Base-by-base conservation (phyloP, 176 grass and related monocot species). In the Elaeis guineensis region DNA sequence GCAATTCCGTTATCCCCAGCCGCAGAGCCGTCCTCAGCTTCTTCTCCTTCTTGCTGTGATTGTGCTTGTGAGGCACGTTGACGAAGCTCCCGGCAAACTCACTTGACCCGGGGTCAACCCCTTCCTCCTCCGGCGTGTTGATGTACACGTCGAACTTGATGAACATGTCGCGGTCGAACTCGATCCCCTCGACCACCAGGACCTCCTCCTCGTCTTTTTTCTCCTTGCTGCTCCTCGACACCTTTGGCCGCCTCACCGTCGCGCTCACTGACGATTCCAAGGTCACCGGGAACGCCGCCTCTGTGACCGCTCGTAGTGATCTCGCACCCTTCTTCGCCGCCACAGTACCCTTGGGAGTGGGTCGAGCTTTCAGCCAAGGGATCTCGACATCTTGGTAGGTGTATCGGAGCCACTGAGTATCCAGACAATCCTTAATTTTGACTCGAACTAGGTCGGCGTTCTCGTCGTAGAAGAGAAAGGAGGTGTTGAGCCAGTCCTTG, bases 401-500 rank as follows among this genome's bases (percentile, higher is more conserved):
- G 62, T 75, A 89, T 9, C 76, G 71, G 55, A 89, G 20, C 15
- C 57, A 61, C 32, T 75, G 50, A 0, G 61, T 9, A 58, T 80
- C 70, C 22, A 89, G 55, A 55, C 76, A 70, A 74, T 89, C 85
- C 22, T 81, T 87, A 17, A 89, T 52, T 51, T 74, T 76, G 67
- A 73, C 82, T 26, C 79, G 72, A 22, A 95, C 82, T 4, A 63
- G 63, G 55, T 87, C 82, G 0, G 82, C 82, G 1, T 95, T 81
- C 82, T 95, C 85, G 72, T 95, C 82, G 69, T 95, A 95, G 85
- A 95, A 95, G 17, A 76, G 63, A 77, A 95, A 95, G 63, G 1
- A 29, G 20, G 90, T 44, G 54, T 89, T 61, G 11, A 95, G 82
- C 90, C 90, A 95, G 76, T 95, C 90, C 1, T 39, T 1, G 54